phyloP scores from a whole-genome alignment of 2,329 filamentous ascomycete species.

The Tetracladium maxilliforme region DNA sequence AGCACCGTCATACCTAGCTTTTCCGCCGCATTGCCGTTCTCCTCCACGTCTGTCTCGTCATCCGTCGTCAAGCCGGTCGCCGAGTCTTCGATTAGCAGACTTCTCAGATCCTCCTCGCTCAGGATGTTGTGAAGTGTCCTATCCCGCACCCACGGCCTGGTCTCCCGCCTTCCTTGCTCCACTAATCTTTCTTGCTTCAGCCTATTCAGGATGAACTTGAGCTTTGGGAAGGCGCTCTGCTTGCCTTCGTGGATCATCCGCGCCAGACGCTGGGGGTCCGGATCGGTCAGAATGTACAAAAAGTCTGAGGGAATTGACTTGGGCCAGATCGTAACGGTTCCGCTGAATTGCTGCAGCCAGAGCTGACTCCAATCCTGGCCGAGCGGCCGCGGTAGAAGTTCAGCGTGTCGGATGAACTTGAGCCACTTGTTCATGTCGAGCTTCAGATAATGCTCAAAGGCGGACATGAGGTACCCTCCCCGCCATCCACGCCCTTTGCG shows the following conservation, averaged over 20 bases:
- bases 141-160: slow-evolving; percentile 28
- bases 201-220: slow-evolving; percentile 81
- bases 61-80: slow-evolving; percentile 8
- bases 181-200: slow-evolving; percentile 66
- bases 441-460: slow-evolving; percentile 88
- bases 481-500: slow-evolving; percentile 89
- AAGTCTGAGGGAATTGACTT: slow-evolving; percentile 70
- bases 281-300: slow-evolving; percentile 73
- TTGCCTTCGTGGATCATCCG: slow-evolving; percentile 86
- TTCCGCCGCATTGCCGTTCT: slow-evolving; percentile 11
- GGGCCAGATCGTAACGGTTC: slow-evolving; percentile 94
- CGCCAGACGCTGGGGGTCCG: slow-evolving; percentile 57
- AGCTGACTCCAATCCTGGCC: slow-evolving; percentile 96
- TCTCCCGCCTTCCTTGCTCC: slow-evolving; percentile 41
- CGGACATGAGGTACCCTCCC: slow-evolving; percentile 84
- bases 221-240: slow-evolving; percentile 77
- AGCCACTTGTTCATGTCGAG: slow-evolving; percentile 97
- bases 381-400: slow-evolving; percentile 76
- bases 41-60: slow-evolving; percentile 15
- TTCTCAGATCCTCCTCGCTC: slow-evolving; percentile 42
- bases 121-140: slow-evolving; percentile 44
- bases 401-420: slow-evolving; percentile 81
- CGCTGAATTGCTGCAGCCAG: slow-evolving; percentile 89
- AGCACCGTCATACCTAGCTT: slow-evolving; percentile 4
- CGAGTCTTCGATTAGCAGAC: slow-evolving; percentile 19